Conservation (phyloP, 116 monocot genomes). For the Phalaenopsis hybrid region DNA sequence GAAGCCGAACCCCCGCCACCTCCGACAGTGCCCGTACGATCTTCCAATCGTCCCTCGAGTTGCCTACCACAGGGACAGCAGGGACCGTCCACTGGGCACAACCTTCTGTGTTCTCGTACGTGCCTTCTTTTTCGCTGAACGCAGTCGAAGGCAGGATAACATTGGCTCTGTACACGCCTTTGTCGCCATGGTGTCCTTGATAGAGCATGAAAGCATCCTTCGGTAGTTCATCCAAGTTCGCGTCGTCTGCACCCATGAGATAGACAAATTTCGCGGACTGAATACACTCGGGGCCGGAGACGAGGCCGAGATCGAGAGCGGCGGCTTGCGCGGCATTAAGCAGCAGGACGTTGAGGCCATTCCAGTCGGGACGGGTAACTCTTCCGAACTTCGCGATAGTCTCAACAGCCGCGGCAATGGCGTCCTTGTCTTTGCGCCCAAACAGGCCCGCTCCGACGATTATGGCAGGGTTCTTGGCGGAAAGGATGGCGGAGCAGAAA, state of each 20-base stretch:
- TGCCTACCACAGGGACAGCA: constrained; percentile 91
- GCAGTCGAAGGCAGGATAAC: constrained; percentile 80
- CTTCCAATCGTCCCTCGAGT: constrained; percentile 99
- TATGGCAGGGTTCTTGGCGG: constrained; percentile 81
- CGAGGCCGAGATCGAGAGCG: constrained; percentile 82
- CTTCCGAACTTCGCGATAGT: constrained; percentile 52
- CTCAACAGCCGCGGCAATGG: constrained; percentile 57
- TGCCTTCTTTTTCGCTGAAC: constrained; percentile 98
- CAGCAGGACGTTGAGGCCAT: constrained; percentile 80
- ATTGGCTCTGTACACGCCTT: constrained; percentile 84
- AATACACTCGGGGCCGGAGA: constrained; percentile 50
- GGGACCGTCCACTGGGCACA: constrained; percentile 89
- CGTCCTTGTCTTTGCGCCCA: constrained; percentile 63
- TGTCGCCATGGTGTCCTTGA: constrained; percentile 97
- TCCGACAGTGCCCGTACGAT: constrained; percentile 88
- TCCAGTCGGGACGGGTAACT: constrained; percentile 66
- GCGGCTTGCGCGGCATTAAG: constrained; percentile 92
- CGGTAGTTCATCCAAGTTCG: constrained; percentile 50
- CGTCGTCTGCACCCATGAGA: constrained; percentile 93
- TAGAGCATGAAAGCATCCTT: constrained; percentile 93
- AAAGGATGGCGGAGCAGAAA: constrained; percentile 64
- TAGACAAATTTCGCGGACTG: constrained; percentile 73
- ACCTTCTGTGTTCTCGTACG: constrained; percentile 91
- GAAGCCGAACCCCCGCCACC: constrained; percentile 66
- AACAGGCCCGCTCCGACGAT: constrained; percentile 77